A percentile compares a stretch with the other conserved stretches of the same genome.
Conservation (phyloP, 495 filamentous ascomycete species). For the Penicillium macrosclerotiorum region DNA sequence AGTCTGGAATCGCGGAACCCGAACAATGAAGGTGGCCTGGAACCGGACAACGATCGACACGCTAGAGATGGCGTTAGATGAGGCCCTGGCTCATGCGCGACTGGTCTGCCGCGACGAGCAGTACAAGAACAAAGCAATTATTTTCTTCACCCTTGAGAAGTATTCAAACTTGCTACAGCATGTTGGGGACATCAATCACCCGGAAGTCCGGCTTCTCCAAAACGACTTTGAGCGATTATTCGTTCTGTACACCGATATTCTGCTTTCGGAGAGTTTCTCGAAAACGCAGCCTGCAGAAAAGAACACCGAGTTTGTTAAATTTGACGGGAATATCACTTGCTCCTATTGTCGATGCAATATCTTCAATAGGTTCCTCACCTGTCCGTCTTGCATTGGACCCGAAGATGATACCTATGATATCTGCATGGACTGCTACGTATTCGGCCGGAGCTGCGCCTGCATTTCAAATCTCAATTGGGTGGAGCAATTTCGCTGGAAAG, state of each 20-base stretch:
- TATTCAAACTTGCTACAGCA: slow-evolving; percentile 65
- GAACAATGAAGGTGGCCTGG: slow-evolving; percentile 97
- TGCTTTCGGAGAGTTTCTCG: slow-evolving; percentile 82
- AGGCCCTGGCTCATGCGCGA: slow-evolving; percentile 81
- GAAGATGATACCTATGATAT: slow-evolving; percentile 85
- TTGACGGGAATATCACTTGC: slow-evolving; percentile 87
- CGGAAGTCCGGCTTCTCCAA: slow-evolving; percentile 62
- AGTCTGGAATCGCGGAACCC: slow-evolving; percentile 94
- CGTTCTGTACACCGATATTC: slow-evolving; percentile 67
- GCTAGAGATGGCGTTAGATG: slow-evolving; percentile 75
- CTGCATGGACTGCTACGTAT: slow-evolving; percentile 94
- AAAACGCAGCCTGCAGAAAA: slow-evolving; percentile 54
- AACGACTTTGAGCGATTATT: slow-evolving; percentile 80
- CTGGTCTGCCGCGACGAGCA: slow-evolving; percentile 97
- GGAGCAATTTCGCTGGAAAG: slow-evolving; percentile 85
- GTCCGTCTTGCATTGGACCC: slow-evolving; percentile 66
- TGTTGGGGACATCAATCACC: slow-evolving; percentile 39
- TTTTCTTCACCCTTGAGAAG: slow-evolving; percentile 77
- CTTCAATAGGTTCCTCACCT: slow-evolving; percentile 95
- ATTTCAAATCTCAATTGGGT: slow-evolving; percentile 84
- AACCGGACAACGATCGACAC: slow-evolving; percentile 95
- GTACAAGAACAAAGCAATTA: slow-evolving; percentile 96
- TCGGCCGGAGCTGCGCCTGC: slow-evolving; percentile 89
- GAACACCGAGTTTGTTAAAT: slow-evolving; percentile 67
- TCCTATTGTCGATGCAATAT: slow-evolving; percentile 96